A percentile compares a stretch with the other conserved stretches of the same genome.
These are phyloP conservation scores for Paramecium caudatum DNA, from an alignment of 73 alveolate species.

Conservation along the genomic window DNA sequence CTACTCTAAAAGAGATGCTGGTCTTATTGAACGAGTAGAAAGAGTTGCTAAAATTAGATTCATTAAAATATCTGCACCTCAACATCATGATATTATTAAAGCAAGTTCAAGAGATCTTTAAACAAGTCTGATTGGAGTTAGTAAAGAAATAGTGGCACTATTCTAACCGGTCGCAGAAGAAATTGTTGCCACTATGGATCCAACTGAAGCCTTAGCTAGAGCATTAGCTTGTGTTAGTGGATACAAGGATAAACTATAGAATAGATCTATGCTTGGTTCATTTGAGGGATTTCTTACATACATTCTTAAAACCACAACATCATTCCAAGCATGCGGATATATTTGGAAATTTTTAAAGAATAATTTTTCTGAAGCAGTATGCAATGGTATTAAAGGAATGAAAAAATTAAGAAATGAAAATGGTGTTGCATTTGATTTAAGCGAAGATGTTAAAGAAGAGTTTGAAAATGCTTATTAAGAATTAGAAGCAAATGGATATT, in stretches of 20 bases:
- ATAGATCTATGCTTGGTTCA: conserved; percentile 85
- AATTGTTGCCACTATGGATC: conserved; percentile 78
- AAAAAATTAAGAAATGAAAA: conserved; percentile 36
- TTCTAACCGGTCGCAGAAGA: conserved; percentile 92
- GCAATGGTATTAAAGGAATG: conserved; percentile 65
- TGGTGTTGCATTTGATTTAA: conserved; percentile 70
- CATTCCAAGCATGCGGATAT: conserved; percentile 70
- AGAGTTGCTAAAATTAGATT: conserved; percentile 92
- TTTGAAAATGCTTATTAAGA: conserved; percentile 33
- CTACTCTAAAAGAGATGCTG: conserved; percentile 89
- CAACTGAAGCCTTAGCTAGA: conserved; percentile 83
- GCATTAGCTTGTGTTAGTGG: conserved; percentile 84
- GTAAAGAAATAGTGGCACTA: conserved; percentile 87
- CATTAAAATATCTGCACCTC: conserved; percentile 93
- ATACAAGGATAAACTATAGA: conserved; percentile 83
- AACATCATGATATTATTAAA: conserved; percentile 92
- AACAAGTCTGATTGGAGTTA: conserved; percentile 86
- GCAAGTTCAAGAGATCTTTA: conserved; percentile 91
- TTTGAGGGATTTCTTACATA: conserved; percentile 83
- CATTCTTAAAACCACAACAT: conserved; percentile 24
- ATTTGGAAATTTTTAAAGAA: conserved; percentile 72
- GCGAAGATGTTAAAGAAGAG: conserved; percentile 76
- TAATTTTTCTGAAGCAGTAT: conserved; percentile 58
- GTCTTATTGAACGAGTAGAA: conserved; percentile 88
- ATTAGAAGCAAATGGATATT: background rate